phyloP scores from a whole-genome alignment of 495 filamentous ascomycete genomes.

The Xylaria longipes region DNA sequence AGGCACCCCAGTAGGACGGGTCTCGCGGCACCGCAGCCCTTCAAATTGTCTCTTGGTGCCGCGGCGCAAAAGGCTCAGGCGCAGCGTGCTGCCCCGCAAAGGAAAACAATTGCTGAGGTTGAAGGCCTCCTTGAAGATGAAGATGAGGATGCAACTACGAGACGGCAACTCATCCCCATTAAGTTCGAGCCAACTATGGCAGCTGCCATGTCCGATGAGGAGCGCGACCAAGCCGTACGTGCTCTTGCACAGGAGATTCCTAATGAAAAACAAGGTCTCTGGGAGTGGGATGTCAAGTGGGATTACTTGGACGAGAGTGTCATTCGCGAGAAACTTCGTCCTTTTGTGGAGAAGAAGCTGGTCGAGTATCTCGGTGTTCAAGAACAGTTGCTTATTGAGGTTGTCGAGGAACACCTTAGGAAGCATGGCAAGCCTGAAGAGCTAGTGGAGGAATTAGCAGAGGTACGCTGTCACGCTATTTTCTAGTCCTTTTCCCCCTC shows the following conservation, averaged over 20 bases:
- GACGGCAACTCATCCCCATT: slow-evolving; percentile 87
- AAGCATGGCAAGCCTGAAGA: slow-evolving; percentile 78
- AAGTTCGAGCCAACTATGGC: slow-evolving; percentile 80
- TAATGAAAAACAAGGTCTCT: slow-evolving; percentile 82
- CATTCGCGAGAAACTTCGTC: slow-evolving; percentile 84
- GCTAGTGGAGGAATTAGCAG: slow-evolving; percentile 82
- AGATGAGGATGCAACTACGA: slow-evolving; percentile 75
- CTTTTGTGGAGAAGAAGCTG: slow-evolving; percentile 98
- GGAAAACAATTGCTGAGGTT: slow-evolving; percentile 89
- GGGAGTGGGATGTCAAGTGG: slow-evolving; percentile 93
- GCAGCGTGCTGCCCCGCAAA: slow-evolving; percentile 66
- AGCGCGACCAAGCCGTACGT: slow-evolving; percentile 76
- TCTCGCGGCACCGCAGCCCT: slow-evolving; percentile 75
- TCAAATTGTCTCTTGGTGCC: slow-evolving; percentile 92
- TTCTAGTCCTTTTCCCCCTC: slow-evolving; percentile 18
- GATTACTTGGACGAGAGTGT: slow-evolving; percentile 87
- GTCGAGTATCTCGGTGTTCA: slow-evolving; percentile 95
- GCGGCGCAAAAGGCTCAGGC: slow-evolving; percentile 82
- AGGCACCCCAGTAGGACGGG: slow-evolving; percentile 54
- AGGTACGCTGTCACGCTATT: slow-evolving; percentile 62
- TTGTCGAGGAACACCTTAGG: slow-evolving; percentile 86
- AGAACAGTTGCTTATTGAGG: slow-evolving; percentile 93
- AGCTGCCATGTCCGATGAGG: slow-evolving; percentile 79
- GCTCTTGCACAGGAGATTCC: slow-evolving; percentile 91
- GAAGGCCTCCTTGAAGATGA: slow-evolving; percentile 95